Evolutionary conservation across 148 eudicot species (phyloP), one percentile per base, ranked within the genome.

Genomic region (Salicornia ramosissima): DNA sequence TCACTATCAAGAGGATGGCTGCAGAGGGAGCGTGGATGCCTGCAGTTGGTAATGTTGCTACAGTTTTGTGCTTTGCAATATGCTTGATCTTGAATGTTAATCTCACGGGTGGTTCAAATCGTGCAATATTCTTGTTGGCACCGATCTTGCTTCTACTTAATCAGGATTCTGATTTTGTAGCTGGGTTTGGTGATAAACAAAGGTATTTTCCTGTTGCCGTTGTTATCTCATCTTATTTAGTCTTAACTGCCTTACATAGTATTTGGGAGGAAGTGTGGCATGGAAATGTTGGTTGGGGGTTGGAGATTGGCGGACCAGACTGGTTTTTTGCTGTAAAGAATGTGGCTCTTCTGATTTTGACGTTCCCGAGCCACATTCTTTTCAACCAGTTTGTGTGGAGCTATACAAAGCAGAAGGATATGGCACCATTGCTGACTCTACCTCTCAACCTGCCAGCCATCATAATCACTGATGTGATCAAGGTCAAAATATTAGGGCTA

Each of bases 21-120:
- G 91, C 88, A 10, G 99, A 94, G 75, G 97, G 99, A 52, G 93
- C 96, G 7, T 94, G 99, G 99, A 94, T 94, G 99, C 99, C 99
- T 28, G 92, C 99, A 55, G 99, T 94, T 56, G 99, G 99, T 36
- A 94, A 94, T 71, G 99, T 94, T 61, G 99, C 97, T 42, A 89
- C 97, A 6, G 78, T 88, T 15, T 84, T 94, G 95, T 90, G 95
- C 80, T 94, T 94, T 71, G 96, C 96, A 33, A 94, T 90, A 77
- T 88, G 96, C 82, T 71, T 94, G 67, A 90, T 94, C 76, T 77
- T 94, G 77, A 94, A 94, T 65, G 74, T 83, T 53, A 87, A 81
- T 78, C 87, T 94, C 62, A 88, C 97, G 0, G 97, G 96, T 26
- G 97, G 98, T 21, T 94, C 98, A 34, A 94, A 94, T 77, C 89